A percentile compares a stretch with the other conserved stretches of the same genome.
These are phyloP conservation scores for Edaphochlamys debaryana DNA, from an alignment of 139 green algal species.

Conservation along the genomic window DNA sequence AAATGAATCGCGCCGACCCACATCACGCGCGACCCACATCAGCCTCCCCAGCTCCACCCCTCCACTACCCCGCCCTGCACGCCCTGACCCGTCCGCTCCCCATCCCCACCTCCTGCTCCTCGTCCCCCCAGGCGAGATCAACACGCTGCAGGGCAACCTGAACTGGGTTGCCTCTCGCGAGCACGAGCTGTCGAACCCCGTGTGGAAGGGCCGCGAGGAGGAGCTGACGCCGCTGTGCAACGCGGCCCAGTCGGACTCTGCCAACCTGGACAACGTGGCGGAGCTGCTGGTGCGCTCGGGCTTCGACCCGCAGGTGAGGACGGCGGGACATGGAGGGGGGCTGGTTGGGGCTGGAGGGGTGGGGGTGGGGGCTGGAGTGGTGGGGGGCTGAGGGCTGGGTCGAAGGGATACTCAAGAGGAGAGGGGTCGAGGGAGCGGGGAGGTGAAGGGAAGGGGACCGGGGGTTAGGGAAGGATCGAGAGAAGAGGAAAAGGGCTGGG, in stretches of 20 bases:
- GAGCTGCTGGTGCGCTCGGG: conserved; percentile 93
- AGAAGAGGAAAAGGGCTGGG: too few species aligned
- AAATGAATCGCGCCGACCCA: too few species aligned
- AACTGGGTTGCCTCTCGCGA: conserved; percentile 98
- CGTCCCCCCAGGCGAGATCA: conserved; percentile 93
- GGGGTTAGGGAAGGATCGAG: too few species aligned
- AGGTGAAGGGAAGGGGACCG: too few species aligned
- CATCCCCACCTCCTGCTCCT: background rate
- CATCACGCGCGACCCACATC: too few species aligned
- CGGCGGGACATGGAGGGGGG: too few species aligned
- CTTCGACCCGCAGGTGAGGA: conserved; percentile 55
- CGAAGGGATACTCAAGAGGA: too few species aligned
- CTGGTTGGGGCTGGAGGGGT: too few species aligned
- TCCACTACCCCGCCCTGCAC: background rate
- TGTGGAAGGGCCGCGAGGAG: conserved; percentile 92
- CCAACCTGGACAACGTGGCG: conserved; percentile 97
- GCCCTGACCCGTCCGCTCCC: background rate
- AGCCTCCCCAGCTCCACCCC: too few species aligned
- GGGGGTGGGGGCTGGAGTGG: too few species aligned
- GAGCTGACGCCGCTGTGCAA: conserved; percentile 92
- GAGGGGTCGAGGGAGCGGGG: too few species aligned
- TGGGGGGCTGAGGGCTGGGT: too few species aligned
- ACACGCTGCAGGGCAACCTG: conserved; percentile 99
- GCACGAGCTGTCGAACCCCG: conserved; percentile 82
- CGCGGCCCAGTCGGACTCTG: conserved; percentile 87